Evolutionary conservation across 116 monocot genomes (phyloP).

Genomic region (Thalassia testudinum): DNA sequence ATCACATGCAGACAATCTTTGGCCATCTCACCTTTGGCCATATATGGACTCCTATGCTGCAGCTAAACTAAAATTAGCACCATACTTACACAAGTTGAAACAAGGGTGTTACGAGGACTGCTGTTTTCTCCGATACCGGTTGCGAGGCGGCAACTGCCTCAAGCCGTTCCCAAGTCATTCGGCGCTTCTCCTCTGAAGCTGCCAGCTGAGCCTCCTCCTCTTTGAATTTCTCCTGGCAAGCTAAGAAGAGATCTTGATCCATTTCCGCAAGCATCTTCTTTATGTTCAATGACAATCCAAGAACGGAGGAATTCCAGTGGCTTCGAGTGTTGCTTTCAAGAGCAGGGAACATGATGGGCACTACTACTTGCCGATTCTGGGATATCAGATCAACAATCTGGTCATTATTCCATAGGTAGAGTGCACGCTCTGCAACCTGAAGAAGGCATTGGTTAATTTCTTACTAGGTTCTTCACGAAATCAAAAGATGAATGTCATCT

Average conservation of each 20-base stretch:
- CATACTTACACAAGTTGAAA: too few relatives aligned
- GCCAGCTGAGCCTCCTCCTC: constrained; percentile 17
- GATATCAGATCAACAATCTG: constrained; percentile 17
- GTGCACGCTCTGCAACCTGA: constrained; percentile 29
- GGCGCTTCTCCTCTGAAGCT: constrained; percentile 21
- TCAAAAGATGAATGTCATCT: too few relatives aligned
- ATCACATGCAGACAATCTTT: too few relatives aligned
- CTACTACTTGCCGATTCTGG: constrained; percentile 12
- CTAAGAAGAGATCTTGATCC: constrained; percentile 22
- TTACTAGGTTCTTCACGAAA: too few relatives aligned
- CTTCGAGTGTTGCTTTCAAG: constrained; percentile 15
- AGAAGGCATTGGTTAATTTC: neutral
- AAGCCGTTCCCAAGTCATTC: constrained; percentile 30
- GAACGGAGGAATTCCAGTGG: constrained; percentile 27
- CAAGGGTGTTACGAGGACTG: too few relatives aligned
- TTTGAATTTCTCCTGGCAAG: constrained; percentile 18
- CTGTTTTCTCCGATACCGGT: constrained; percentile 3
- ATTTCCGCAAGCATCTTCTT: constrained; percentile 21
- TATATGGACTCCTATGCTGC: too few relatives aligned
- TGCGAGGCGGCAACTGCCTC: constrained; percentile 28
- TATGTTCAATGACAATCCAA: constrained; percentile 14
- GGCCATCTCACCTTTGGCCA: too few relatives aligned
- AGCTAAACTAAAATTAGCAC: too few relatives aligned
- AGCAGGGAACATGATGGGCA: constrained; percentile 19
- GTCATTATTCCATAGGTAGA: constrained; percentile 20